These are phyloP conservation scores for Lepiota brunneoincarnata DNA, from an alignment of 768 basidiomycete genomes.

Conservation along the genomic window DNA sequence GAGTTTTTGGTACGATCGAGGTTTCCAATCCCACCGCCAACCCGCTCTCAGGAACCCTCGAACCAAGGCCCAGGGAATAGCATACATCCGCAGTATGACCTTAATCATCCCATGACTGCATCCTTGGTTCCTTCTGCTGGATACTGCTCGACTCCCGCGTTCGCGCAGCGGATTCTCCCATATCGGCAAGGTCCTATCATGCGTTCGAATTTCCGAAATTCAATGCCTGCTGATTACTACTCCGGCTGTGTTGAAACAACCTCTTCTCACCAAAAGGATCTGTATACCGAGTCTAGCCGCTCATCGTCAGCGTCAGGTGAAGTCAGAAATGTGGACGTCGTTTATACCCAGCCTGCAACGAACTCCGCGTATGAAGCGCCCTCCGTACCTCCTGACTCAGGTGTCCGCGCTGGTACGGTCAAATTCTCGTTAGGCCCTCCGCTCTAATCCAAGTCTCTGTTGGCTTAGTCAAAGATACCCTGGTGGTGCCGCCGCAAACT, in stretches of 20 bases:
- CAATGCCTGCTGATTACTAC: background rate
- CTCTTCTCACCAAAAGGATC: background rate
- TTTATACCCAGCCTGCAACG: background rate
- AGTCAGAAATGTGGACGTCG: background rate
- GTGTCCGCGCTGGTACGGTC: background rate
- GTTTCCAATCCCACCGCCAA: background rate
- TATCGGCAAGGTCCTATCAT: constrained; percentile 8
- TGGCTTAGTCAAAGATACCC: background rate
- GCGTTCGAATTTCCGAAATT: constrained; percentile 4
- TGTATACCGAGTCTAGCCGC: background rate
- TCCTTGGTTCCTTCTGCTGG: background rate
- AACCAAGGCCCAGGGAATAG: background rate
- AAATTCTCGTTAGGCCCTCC: background rate
- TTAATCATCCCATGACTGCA: background rate
- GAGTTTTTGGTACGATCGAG: background rate
- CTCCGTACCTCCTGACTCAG: background rate
- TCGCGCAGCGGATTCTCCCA: background rate
- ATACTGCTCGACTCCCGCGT: background rate
- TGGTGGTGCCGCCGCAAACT: background rate
- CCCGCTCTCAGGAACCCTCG: background rate
- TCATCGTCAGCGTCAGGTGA: background rate
- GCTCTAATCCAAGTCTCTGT: background rate
- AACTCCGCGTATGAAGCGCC: background rate
- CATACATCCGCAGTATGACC: background rate
- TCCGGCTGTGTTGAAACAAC: background rate